Base-by-base conservation (phyloP, 2,329 filamentous ascomycete species). In the Sclerotinia nivalis region DNA sequence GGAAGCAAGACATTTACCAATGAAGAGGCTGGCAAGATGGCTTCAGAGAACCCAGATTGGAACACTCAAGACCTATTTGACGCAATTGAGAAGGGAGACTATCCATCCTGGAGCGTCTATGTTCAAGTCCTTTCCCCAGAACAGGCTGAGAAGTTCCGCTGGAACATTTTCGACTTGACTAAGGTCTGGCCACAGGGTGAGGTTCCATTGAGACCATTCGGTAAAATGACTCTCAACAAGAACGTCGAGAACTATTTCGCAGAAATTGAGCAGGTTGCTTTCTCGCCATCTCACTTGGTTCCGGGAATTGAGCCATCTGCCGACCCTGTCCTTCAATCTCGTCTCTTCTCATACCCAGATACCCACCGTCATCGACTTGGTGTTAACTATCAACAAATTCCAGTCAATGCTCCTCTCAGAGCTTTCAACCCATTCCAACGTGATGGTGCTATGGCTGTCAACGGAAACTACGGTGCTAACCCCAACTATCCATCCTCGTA, bases 281-380 rank as follows among this genome's bases (percentile, higher is more conserved):
- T 91, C 84, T 88, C 85, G 71, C 89, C 90, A 52, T 84, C 88
- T 9, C 88, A 91, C 77, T 80, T 91, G 79, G 84, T 87, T 4
- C 89, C 89, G 4, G 89, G 89, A 67, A 86, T 90, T 69, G 89
- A 91, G 79, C 86, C 89, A 20, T 90, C 89, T 13, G 88, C 88
- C 72, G 90, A 92, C 74, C 89, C 89, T 1, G 88, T 92, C 50
- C 82, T 92, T 4, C 89, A 92, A 79, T 86, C 86, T 52, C 88
- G 89, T 69, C 83, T 91, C 54, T 91, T 91, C 83, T 91, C 88
- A 1, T 91, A 91, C 80, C 86, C 88, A 15, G 89, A 92, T 76
- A 89, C 86, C 5, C 86, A 88, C 76, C 84, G 85, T 70, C 84
- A 87, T 78, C 83, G 85, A 37, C 77, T 88, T 28, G 86, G 86